A percentile compares a stretch with the other conserved stretches of the same genome.
Evolutionary conservation across 129 eudicot species (phyloP).

Genomic region (Ambrosia artemisiifolia): DNA sequence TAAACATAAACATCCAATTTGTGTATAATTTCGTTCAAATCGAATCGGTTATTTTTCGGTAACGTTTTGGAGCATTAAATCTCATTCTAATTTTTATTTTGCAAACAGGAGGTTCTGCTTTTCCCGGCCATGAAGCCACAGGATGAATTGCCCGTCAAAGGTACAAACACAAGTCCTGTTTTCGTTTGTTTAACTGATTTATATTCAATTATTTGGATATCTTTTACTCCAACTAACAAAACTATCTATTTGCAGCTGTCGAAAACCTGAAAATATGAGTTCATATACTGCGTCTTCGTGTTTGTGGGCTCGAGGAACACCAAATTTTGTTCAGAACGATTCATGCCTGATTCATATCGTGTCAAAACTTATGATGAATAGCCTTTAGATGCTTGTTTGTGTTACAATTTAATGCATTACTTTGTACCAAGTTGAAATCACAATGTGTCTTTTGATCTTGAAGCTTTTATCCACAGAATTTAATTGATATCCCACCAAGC

Average conservation of each 20-base stretch:
- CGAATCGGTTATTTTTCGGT: neutral
- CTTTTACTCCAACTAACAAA: neutral
- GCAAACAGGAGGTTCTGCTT: constrained; percentile 77
- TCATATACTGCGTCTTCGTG: neutral
- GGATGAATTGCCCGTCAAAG: constrained; percentile 67
- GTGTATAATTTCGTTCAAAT: too few relatives aligned
- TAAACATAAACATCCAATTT: too few relatives aligned
- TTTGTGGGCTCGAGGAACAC: neutral
- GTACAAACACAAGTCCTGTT: neutral
- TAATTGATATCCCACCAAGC: too few relatives aligned
- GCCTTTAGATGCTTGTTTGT: neutral
- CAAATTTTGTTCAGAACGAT: neutral
- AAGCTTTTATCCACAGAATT: constrained; percentile 2
- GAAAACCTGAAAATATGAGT: constrained; percentile 26
- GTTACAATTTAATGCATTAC: neutral
- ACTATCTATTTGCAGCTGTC: constrained; percentile 20
- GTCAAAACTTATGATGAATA: neutral
- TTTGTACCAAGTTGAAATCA: neutral
- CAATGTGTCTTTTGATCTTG: neutral
- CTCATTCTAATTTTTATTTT: neutral
- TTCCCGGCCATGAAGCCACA: constrained; percentile 96
- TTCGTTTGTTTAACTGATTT: neutral
- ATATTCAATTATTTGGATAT: neutral
- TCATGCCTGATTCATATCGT: neutral
- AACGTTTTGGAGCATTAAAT: neutral